A percentile compares a stretch with the other conserved stretches of the same genome.
Evolutionary conservation across 805 yeast species (phyloP).

Genomic region (Suhomyces sp.): DNA sequence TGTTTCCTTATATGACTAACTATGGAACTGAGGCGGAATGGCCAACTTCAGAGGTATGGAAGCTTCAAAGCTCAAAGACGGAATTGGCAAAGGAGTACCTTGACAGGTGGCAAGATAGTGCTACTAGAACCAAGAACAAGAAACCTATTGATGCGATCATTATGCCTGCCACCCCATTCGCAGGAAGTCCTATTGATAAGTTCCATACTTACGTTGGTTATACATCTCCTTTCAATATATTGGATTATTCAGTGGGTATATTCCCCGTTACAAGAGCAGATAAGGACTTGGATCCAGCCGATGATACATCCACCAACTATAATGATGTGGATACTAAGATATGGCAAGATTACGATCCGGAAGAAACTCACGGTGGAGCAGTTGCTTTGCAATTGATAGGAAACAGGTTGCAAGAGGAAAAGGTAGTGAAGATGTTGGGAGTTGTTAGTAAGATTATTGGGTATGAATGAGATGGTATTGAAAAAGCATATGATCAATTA

Average conservation of each 20-base stretch:
- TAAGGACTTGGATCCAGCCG: slow-evolving; percentile 33
- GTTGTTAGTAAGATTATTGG: slow-evolving; percentile 15
- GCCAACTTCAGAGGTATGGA: slow-evolving; percentile 42
- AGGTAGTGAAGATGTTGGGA: slow-evolving; percentile 49
- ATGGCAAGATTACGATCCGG: slow-evolving; percentile 46
- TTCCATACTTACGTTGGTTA: slow-evolving; percentile 44
- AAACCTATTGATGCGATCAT: slow-evolving; percentile 48
- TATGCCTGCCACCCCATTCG: slow-evolving; percentile 48
- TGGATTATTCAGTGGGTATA: slow-evolving; percentile 31
- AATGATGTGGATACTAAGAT: slow-evolving; percentile 44
- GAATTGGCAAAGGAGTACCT: slow-evolving; percentile 36
- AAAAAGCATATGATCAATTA: not conserved
- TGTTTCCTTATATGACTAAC: slow-evolving; percentile 41
- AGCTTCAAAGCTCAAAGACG: slow-evolving; percentile 33
- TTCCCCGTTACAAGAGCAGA: slow-evolving; percentile 62
- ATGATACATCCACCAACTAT: slow-evolving; percentile 24
- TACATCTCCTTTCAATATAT: slow-evolving; percentile 39
- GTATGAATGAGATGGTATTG: too few relatives aligned
- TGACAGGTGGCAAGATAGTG: slow-evolving; percentile 38
- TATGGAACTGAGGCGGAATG: slow-evolving; percentile 36
- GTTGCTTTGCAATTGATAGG: slow-evolving; percentile 67
- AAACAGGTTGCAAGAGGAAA: slow-evolving; percentile 61
- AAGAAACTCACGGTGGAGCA: slow-evolving; percentile 57
- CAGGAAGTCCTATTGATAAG: slow-evolving; percentile 37
- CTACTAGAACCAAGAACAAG: slow-evolving; percentile 36